Evolutionary conservation across 1,284 basidiomycete species (phyloP), one percentile per base, ranked within the genome.

Genomic region (Leccinum variabile): DNA sequence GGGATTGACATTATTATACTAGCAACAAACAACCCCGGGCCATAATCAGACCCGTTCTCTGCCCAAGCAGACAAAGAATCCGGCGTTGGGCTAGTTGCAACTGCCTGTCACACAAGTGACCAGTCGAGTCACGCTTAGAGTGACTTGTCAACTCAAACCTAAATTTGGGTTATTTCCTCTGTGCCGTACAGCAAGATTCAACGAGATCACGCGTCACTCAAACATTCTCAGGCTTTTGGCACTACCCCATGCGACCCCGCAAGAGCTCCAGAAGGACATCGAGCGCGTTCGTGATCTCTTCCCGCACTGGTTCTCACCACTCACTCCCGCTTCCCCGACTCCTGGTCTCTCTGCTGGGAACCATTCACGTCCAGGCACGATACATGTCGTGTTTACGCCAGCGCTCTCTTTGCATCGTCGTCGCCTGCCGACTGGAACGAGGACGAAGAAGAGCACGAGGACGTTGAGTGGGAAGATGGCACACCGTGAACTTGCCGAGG

Each of bases 361-460:
- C 14, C 67, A 68, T 22, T 39, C 65, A 65, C 70, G 66, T 35
- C 67, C 68, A 37, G 69, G 69, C 11, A 56, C 69, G 37, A 82
- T 74, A 73, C 76, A 72, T 54, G 85, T 92, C 63, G 78, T 81
- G 60, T 91, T 92, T 75, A 86, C 80, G 1, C 78, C 84, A 5
- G 73, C 81, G 1, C 81, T 86, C 41, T 81, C 78, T 32, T 84
- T 91, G 0, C 28, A 30, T 70, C 82, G 89, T 18, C 93, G 91
- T 68, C 87, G 0, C 91, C 90, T 3, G 87, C 89, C 0, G 86
- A 92, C 2, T 94, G 91, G 92, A 84, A 85, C 59, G 89, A 91
- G 37, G 89, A 89, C 0, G 92, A 94, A 58, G 87, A 90, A 30
- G 90, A 92, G 32, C 87, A 89, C 1, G 87, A 88, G 30, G 88